Evolutionary conservation across 768 basidiomycete genomes (phyloP).

Genomic region (Tylopilus felleus): DNA sequence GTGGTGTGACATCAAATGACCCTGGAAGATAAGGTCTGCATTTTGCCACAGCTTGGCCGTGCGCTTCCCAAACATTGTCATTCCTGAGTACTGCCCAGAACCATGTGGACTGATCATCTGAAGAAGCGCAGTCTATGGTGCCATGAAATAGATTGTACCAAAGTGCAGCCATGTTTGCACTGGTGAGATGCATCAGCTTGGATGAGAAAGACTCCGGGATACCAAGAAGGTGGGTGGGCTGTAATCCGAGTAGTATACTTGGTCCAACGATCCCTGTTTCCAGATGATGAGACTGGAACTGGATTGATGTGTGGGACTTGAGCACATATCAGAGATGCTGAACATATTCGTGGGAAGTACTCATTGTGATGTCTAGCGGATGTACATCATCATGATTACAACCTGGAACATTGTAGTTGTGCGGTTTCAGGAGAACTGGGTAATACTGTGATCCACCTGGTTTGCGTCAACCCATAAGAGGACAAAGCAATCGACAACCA

Average conservation of each 20-base stretch:
- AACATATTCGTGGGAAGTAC: no score
- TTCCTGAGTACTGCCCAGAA: background rate
- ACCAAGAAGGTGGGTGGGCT: background rate
- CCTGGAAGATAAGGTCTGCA: background rate
- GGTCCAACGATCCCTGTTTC: background rate
- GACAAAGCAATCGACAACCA: background rate
- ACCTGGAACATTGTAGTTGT: background rate
- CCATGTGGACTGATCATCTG: background rate
- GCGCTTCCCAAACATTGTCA: background rate
- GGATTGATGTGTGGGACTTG: no score
- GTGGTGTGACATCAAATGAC: background rate
- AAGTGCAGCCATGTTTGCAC: background rate
- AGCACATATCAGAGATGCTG: background rate
- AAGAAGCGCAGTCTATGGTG: no score
- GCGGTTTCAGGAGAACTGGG: background rate
- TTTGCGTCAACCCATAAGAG: background rate
- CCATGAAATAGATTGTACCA: background rate
- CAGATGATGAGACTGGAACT: background rate
- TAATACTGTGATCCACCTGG: background rate
- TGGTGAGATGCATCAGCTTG: background rate
- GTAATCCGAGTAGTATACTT: background rate
- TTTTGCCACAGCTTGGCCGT: background rate
- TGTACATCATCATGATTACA: background rate
- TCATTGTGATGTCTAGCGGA: background rate
- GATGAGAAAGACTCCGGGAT: background rate